Conservation (phyloP, 2,329 filamentous ascomycete genomes). For the Nannizzia gypsea region DNA sequence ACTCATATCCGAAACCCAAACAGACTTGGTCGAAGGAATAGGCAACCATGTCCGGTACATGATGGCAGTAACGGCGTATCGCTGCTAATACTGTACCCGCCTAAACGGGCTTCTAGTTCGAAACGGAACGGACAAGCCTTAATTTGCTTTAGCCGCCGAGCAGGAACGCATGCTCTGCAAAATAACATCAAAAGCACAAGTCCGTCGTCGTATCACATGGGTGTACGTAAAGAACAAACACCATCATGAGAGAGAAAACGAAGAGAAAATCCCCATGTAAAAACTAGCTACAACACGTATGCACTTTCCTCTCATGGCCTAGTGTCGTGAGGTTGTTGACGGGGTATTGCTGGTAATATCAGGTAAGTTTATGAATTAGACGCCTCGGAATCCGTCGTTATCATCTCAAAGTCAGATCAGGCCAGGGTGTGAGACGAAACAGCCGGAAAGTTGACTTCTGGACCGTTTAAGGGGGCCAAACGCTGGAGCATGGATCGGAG, state of each 20-base stretch:
- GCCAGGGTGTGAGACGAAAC: neutral
- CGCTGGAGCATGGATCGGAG: neutral
- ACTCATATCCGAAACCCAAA: neutral
- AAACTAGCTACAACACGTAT: neutral
- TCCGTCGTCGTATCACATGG: no score
- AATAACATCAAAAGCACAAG: no score
- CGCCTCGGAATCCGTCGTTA: neutral
- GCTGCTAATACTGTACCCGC: neutral
- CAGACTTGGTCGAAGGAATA: neutral
- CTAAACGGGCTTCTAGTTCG: neutral
- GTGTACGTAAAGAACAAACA: no score
- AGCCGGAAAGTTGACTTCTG: neutral
- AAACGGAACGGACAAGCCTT: neutral
- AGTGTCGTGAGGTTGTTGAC: neutral
- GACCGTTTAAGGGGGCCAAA: neutral
- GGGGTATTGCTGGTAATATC: neutral
- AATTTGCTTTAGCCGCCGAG: neutral
- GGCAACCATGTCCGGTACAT: neutral
- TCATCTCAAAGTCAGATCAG: neutral
- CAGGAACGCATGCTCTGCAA: neutral
- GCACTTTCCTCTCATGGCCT: neutral
- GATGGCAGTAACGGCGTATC: neutral
- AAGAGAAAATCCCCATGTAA: no score
- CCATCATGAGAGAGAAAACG: neutral
- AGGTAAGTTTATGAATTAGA: neutral